These are phyloP conservation scores for Cryptococcus maquisensis DNA, from an alignment of 1,284 basidiomycete genomes.

Conservation along the genomic window DNA sequence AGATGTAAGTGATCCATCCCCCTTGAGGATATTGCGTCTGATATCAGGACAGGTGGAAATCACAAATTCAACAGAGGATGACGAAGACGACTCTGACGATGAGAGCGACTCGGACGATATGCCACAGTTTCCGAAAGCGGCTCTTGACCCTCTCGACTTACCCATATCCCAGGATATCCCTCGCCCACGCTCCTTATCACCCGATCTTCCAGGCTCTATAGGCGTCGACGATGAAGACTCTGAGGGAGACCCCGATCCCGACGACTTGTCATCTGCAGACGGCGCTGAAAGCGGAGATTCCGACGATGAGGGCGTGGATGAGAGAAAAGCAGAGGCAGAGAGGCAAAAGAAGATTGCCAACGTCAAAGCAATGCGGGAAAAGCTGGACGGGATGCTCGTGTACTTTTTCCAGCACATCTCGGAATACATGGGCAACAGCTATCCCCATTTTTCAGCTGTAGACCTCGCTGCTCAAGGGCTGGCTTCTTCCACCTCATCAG, in stretches of 20 bases:
- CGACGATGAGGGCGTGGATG: conserved; percentile 55
- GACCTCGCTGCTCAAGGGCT: conserved; percentile 36
- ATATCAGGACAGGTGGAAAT: conserved; percentile 73
- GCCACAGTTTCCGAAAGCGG: conserved; percentile 4
- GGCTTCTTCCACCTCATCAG: conserved; percentile 20
- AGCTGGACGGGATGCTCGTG: conserved; percentile 83
- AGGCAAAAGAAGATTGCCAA: conserved; percentile 57
- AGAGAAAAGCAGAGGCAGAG: conserved; percentile 50
- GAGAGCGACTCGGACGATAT: conserved; percentile 56
- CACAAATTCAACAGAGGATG: conserved; percentile 88
- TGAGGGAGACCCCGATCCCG: conserved; percentile 49
- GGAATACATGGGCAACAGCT: conserved; percentile 37
- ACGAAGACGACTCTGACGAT: conserved; percentile 64
- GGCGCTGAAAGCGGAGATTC: conserved; percentile 52
- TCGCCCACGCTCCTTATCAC: conserved; percentile 14
- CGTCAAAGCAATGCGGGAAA: conserved; percentile 80
- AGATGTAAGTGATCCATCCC: conserved; percentile 62
- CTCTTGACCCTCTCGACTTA: conserved; percentile 77
- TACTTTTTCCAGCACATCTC: conserved; percentile 73
- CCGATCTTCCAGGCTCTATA: conserved; percentile 30
- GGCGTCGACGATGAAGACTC: conserved; percentile 59
- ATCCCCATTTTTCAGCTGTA: conserved; percentile 19
- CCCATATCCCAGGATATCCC: conserved; percentile 61
- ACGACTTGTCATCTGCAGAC: conserved; percentile 48
- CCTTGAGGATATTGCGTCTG: background rate